Conservation (phyloP, 345 rosid species). For the Aegle marmelos region DNA sequence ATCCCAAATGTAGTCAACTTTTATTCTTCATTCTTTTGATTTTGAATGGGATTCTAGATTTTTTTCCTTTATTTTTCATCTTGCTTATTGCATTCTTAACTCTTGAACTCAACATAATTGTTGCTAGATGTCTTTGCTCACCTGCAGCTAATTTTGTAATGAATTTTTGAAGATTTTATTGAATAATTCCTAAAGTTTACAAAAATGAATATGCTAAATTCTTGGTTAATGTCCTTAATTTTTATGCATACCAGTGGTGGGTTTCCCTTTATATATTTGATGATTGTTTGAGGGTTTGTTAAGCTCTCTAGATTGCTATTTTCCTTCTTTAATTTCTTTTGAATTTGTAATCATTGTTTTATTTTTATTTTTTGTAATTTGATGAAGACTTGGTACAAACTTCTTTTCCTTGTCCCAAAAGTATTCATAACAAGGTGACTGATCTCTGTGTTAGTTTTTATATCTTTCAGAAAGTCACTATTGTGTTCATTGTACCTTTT, state of each 20-base stretch:
- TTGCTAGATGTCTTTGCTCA: neutral
- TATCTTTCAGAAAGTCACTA: neutral
- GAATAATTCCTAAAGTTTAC: no score
- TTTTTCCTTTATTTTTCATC: neutral
- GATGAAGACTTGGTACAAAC: neutral
- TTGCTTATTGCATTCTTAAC: neutral
- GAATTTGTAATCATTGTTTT: neutral
- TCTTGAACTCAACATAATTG: neutral
- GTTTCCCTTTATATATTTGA: neutral
- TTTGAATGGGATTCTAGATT: neutral
- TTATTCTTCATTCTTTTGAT: neutral
- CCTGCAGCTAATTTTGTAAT: neutral
- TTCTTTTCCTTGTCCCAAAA: neutral
- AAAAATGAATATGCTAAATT: no score
- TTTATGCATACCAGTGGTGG: no score
- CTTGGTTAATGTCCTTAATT: neutral
- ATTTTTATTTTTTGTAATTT: neutral
- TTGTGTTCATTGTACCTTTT: neutral
- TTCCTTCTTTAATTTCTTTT: neutral
- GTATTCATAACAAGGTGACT: neutral
- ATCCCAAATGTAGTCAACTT: neutral
- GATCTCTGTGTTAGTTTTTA: neutral
- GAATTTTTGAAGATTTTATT: neutral
- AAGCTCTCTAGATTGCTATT: neutral
- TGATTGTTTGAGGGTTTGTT: neutral